Conservation (phyloP, 768 basidiomycete genomes). For the Tylopilus felleus region DNA sequence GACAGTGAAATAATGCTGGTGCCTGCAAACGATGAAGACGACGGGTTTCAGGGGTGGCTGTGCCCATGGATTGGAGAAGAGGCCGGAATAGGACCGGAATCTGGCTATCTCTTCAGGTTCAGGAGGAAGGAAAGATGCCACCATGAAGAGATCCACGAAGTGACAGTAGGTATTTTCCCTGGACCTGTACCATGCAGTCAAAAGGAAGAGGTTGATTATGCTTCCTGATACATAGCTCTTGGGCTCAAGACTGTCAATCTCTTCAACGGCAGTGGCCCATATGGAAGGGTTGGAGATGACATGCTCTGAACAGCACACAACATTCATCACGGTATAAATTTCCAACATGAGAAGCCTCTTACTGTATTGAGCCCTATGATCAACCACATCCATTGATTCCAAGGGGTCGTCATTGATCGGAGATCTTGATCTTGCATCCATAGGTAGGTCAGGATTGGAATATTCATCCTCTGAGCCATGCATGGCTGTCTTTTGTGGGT, state of each 20-base stretch:
- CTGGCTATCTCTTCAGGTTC: not conserved
- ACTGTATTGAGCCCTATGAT: too few species aligned
- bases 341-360: too few species aligned
- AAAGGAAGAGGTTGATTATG: slow-evolving; percentile 5
- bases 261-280: slow-evolving; percentile 1
- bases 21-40: not conserved
- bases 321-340: too few species aligned
- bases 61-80: not conserved
- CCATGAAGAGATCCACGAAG: slow-evolving; percentile 5
- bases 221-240: not conserved
- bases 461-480: too few species aligned
- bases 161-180: not conserved
- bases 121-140: not conserved
- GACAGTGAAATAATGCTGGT: slow-evolving; percentile 5
- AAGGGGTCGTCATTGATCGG: too few species aligned
- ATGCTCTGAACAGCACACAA: not conserved
- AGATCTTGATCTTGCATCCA: too few species aligned
- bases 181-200: not conserved
- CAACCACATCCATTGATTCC: too few species aligned
- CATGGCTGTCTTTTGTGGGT: too few species aligned
- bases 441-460: too few species aligned
- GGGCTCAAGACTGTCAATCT: slow-evolving; percentile 4
- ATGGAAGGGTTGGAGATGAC: slow-evolving; percentile 2
- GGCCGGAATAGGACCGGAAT: not conserved
- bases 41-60: not conserved